These are phyloP conservation scores for Gentiana dahurica DNA, from an alignment of 257 asterid genomes.

Conservation along the genomic window DNA sequence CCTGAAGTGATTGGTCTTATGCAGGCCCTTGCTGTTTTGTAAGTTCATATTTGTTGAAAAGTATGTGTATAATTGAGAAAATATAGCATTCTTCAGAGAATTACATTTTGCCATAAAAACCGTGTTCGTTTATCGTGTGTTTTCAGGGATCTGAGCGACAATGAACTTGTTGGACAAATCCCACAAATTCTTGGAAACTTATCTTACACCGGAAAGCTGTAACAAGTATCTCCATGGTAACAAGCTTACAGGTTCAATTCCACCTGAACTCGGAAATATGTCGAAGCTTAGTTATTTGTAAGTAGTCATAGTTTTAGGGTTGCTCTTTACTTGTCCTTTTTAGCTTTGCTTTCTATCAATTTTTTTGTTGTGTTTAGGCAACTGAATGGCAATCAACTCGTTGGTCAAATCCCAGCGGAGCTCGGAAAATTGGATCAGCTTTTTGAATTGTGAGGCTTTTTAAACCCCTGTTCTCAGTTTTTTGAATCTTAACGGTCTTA, in stretches of 20 bases:
- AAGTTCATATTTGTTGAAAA: constrained; percentile 18
- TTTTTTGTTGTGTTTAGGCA: constrained; percentile 43
- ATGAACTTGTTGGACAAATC: constrained; percentile 75
- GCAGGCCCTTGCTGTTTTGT: constrained; percentile 99
- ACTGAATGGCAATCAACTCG: constrained; percentile 68
- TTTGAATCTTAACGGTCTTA: no score
- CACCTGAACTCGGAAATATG: constrained; percentile 93
- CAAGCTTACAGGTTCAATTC: constrained; percentile 79
- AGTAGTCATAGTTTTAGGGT: constrained; percentile 10
- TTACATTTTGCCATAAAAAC: neutral
- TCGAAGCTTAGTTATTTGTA: constrained; percentile 88
- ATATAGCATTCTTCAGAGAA: no score
- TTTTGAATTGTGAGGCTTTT: constrained; percentile 71
- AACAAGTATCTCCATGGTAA: constrained; percentile 94
- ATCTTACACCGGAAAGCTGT: constrained; percentile 97
- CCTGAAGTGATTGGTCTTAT: constrained; percentile 96
- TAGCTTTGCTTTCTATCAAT: neutral
- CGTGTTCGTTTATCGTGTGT: neutral
- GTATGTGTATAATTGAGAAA: neutral
- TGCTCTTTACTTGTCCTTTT: neutral
- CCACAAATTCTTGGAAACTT: constrained; percentile 85
- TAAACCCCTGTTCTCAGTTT: no score
- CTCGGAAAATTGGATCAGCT: constrained; percentile 84
- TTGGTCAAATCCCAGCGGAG: constrained; percentile 78
- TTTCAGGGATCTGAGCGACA: constrained; percentile 91